Evolutionary conservation across 1,284 basidiomycete genomes (phyloP).

Genomic region (Coniophora puteana): DNA sequence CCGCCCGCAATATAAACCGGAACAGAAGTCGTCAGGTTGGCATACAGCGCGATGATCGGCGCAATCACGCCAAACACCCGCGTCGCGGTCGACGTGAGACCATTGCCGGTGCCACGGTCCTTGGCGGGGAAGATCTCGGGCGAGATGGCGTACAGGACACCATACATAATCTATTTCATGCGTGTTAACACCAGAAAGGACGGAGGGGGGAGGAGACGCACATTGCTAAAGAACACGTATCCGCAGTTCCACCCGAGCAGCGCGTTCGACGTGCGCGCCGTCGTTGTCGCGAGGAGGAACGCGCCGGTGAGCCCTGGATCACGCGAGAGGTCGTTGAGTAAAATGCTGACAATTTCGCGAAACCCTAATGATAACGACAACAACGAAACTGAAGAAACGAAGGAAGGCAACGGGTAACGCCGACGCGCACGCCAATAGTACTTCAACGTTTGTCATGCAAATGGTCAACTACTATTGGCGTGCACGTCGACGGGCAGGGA

Average conservation of each 20-base stretch:
- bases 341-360: too few relatives aligned
- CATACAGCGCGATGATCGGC: constrained; percentile 71
- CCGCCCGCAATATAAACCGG: constrained; percentile 79
- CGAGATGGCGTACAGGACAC: constrained; percentile 63
- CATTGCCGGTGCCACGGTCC: constrained; percentile 71
- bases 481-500: too few relatives aligned
- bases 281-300: constrained; percentile 69
- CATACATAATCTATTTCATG: constrained; percentile 61
- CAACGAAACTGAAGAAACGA: too few relatives aligned
- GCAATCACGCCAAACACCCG: constrained; percentile 67
- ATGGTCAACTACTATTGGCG: too few relatives aligned
- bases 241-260: constrained; percentile 75
- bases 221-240: constrained; percentile 58
- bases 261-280: constrained; percentile 55
- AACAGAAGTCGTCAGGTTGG: constrained; percentile 58
- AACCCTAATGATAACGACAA: too few relatives aligned
- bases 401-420: too few relatives aligned
- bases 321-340: constrained; percentile 26
- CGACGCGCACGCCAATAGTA: too few relatives aligned
- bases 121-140: constrained; percentile 72
- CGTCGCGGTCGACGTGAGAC: constrained; percentile 55
- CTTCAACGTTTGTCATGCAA: too few relatives aligned
- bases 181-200: background rate
- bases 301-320: constrained; percentile 56
- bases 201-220: constrained; percentile 19